Conservation (phyloP, 192 early-diverging fungal species). For the Rhizoclosmatium sp. region DNA sequence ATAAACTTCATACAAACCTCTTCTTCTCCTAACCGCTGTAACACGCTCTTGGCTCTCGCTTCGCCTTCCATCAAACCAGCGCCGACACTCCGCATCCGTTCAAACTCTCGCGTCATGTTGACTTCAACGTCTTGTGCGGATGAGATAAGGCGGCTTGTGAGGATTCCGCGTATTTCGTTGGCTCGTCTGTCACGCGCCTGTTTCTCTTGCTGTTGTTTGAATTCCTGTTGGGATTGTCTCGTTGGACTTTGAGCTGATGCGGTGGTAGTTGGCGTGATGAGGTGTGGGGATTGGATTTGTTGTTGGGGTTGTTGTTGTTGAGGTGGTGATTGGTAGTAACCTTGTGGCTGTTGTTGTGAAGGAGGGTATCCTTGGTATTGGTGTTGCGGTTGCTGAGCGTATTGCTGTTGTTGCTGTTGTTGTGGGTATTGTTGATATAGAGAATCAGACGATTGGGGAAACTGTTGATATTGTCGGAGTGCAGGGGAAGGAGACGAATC, state of each 20-base stretch:
- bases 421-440: slow-evolving; percentile 40
- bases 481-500: background rate
- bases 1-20: slow-evolving; percentile 17
- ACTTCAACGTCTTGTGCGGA: slow-evolving; percentile 24
- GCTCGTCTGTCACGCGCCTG: slow-evolving; percentile 44
- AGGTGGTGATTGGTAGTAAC: slow-evolving; percentile 23
- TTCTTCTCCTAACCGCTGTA: slow-evolving; percentile 62
- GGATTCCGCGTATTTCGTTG: slow-evolving; percentile 14
- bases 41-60: slow-evolving; percentile 66
- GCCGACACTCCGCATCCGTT: slow-evolving; percentile 19
- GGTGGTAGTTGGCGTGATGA: slow-evolving; percentile 39
- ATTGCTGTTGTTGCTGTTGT: slow-evolving; percentile 43
- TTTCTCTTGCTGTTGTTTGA: background rate
- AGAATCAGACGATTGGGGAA: slow-evolving; percentile 13
- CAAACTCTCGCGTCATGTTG: slow-evolving; percentile 14
- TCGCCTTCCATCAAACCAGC: slow-evolving; percentile 72
- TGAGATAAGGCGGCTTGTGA: background rate
- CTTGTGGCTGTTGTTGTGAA: background rate
- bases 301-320: slow-evolving; percentile 35
- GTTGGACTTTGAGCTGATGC: slow-evolving; percentile 40
- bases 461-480: background rate
- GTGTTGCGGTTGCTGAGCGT: slow-evolving; percentile 31
- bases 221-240: slow-evolving; percentile 12
- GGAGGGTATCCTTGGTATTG: slow-evolving; percentile 27
- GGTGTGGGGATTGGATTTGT: slow-evolving; percentile 12